Percentiles rank a stretch among this genome's conserved stretches.
Evolutionary conservation across 345 rosid species (phyloP).

Genomic region (Noccaea caerulescens): DNA sequence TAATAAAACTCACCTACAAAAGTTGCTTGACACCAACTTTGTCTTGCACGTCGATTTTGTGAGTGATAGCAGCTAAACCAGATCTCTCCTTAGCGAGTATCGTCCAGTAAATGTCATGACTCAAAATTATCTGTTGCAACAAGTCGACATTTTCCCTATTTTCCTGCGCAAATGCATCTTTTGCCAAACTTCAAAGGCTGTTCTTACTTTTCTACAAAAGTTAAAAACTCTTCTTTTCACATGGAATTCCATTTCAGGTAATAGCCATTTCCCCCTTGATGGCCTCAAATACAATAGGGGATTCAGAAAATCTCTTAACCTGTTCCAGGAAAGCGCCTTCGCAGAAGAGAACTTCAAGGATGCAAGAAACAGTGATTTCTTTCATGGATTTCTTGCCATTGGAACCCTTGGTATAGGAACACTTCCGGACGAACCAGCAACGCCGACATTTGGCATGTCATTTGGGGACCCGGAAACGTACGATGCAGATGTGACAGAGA

Average conservation of each 20-base stretch:
- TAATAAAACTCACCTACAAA: too few species aligned
- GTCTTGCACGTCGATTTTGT: not conserved
- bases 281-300: conserved; percentile 49
- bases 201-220: conserved; percentile 1
- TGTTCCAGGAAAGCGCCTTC: conserved; percentile 50
- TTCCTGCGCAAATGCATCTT: conserved; percentile 17
- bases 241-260: conserved; percentile 57
- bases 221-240: conserved; percentile 29
- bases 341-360: conserved; percentile 43
- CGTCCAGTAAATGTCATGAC: conserved; percentile 7
- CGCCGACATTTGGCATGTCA: conserved; percentile 70
- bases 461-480: conserved; percentile 51
- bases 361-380: conserved; percentile 57
- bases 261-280: conserved; percentile 55
- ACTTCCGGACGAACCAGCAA: conserved; percentile 56
- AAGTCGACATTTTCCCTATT: conserved; percentile 9
- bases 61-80: conserved; percentile 17
- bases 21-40: not conserved
- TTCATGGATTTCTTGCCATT: conserved; percentile 84
- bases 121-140: not conserved
- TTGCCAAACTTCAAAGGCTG: conserved; percentile 5
- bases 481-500: conserved; percentile 58
- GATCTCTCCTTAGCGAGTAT: conserved; percentile 20
- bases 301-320: conserved; percentile 42
- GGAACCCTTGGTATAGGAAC: conserved; percentile 83